phyloP scores from a whole-genome alignment of 2,329 filamentous ascomycete genomes.

The Alternaria sp. region DNA sequence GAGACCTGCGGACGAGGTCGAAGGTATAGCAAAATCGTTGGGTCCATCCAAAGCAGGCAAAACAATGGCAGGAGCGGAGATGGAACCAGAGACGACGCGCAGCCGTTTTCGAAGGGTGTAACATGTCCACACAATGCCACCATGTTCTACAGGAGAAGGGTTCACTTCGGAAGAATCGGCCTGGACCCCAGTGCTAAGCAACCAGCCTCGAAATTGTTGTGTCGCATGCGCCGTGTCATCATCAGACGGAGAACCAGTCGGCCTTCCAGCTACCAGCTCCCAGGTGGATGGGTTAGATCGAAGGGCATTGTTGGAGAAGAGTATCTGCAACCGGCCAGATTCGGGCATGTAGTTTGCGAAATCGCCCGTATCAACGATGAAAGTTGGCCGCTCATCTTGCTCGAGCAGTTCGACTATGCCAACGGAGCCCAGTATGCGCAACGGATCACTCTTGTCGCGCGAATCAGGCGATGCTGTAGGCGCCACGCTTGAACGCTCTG shows the following conservation, averaged over 20 bases:
- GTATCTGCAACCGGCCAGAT: slow-evolving; percentile 60
- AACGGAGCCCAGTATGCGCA: slow-evolving; percentile 68
- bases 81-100: slow-evolving; percentile 69
- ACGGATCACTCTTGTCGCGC: slow-evolving; percentile 56
- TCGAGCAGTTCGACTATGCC: slow-evolving; percentile 77
- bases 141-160: slow-evolving; percentile 63
- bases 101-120: slow-evolving; percentile 74
- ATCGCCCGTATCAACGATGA: slow-evolving; percentile 74
- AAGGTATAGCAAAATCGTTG: slow-evolving; percentile 36
- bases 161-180: slow-evolving; percentile 62
- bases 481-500: slow-evolving; percentile 62
- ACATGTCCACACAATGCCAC: slow-evolving; percentile 73
- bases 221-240: slow-evolving; percentile 48
- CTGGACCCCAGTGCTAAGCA: slow-evolving; percentile 63
- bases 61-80: slow-evolving; percentile 18
- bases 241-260: slow-evolving; percentile 33
- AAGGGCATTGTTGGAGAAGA: slow-evolving; percentile 75
- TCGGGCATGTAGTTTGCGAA: slow-evolving; percentile 62
- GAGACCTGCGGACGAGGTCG: slow-evolving; percentile 28
- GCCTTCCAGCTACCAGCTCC: slow-evolving; percentile 63
- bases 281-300: slow-evolving; percentile 65
- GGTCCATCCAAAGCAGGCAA: slow-evolving; percentile 49
- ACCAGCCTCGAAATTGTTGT: slow-evolving; percentile 73
- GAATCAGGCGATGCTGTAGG: slow-evolving; percentile 62
- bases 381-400: slow-evolving; percentile 77